phyloP scores from a whole-genome alignment of 2,329 filamentous ascomycete species.

The Aspergillus spinulosporus region DNA sequence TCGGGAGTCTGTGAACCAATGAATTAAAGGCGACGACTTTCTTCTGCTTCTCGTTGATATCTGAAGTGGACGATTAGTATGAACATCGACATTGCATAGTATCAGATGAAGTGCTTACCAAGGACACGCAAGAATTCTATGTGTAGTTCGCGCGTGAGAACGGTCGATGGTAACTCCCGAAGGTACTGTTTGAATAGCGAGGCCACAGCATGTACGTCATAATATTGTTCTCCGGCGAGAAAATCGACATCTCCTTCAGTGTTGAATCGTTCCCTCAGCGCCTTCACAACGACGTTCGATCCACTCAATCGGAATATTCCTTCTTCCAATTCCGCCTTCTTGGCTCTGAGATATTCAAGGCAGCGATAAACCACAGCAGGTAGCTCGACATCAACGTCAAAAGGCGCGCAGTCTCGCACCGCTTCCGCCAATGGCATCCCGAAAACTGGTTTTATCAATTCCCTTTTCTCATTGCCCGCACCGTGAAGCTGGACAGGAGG shows the following conservation, averaged over 20 bases:
- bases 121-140: slow-evolving; percentile 82
- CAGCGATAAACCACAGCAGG: slow-evolving; percentile 94
- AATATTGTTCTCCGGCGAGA: slow-evolving; percentile 73
- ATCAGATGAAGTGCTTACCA: slow-evolving; percentile 43
- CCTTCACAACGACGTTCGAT: slow-evolving; percentile 93
- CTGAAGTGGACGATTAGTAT: slow-evolving; percentile 40
- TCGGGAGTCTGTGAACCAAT: slow-evolving; percentile 76
- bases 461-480: slow-evolving; percentile 47
- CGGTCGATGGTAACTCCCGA: slow-evolving; percentile 85
- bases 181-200: slow-evolving; percentile 92
- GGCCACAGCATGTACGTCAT: slow-evolving; percentile 94
- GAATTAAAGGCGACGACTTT: slow-evolving; percentile 75
- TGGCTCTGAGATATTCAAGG: slow-evolving; percentile 84
- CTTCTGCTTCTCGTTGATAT: slow-evolving; percentile 70
- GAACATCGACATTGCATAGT: not conserved
- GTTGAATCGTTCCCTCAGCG: slow-evolving; percentile 89
- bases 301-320: slow-evolving; percentile 96
- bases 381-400: slow-evolving; percentile 70
- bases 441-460: slow-evolving; percentile 71
- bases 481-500: slow-evolving; percentile 53
- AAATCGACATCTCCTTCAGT: slow-evolving; percentile 88
- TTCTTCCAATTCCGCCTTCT: slow-evolving; percentile 80
- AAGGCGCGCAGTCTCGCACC: slow-evolving; percentile 74
- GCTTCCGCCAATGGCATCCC: slow-evolving; percentile 83
- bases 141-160: slow-evolving; percentile 87